Evolutionary conservation across 192 early-diverging fungal species (phyloP).

Genomic region (Coemansia sp.): DNA sequence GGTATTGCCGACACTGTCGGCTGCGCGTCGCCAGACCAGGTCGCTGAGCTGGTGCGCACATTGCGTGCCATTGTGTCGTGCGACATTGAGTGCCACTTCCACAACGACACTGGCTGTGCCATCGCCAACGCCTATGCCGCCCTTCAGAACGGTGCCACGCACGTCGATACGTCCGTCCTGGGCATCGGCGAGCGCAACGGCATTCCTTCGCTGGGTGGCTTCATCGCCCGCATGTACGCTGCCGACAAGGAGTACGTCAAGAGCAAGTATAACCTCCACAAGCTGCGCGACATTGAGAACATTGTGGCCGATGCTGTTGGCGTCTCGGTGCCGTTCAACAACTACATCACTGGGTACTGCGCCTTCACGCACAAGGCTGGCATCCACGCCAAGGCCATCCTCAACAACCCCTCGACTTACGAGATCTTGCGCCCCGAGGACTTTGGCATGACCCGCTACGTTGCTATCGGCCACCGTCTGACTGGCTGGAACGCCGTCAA

Average conservation of each 20-base stretch:
- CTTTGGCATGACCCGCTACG: slow-evolving; percentile 98
- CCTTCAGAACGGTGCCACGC: slow-evolving; percentile 95
- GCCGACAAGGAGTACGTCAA: slow-evolving; percentile 90
- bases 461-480: slow-evolving; percentile 94
- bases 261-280: slow-evolving; percentile 91
- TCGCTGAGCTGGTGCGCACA: slow-evolving; percentile 96
- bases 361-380: slow-evolving; percentile 99
- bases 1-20: slow-evolving; percentile 99
- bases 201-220: slow-evolving; percentile 93
- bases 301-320: slow-evolving; percentile 93
- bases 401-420: slow-evolving; percentile 98
- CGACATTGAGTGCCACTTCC: slow-evolving; percentile 99
- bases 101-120: slow-evolving; percentile 99
- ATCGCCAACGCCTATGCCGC: slow-evolving; percentile 98
- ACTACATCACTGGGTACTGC: slow-evolving; percentile 99
- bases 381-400: slow-evolving; percentile 99
- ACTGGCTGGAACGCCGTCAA: slow-evolving; percentile 99
- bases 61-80: slow-evolving; percentile 93
- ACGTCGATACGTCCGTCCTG: slow-evolving; percentile 97
- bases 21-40: slow-evolving; percentile 97
- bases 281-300: slow-evolving; percentile 95
- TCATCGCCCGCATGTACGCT: slow-evolving; percentile 95
- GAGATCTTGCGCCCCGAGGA: slow-evolving; percentile 98
- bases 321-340: slow-evolving; percentile 98
- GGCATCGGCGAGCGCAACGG: slow-evolving; percentile 99